Evolutionary conservation across 805 yeast species (phyloP), one percentile per base, ranked within the genome.

Genomic region (Saccharomyces paradoxus): DNA sequence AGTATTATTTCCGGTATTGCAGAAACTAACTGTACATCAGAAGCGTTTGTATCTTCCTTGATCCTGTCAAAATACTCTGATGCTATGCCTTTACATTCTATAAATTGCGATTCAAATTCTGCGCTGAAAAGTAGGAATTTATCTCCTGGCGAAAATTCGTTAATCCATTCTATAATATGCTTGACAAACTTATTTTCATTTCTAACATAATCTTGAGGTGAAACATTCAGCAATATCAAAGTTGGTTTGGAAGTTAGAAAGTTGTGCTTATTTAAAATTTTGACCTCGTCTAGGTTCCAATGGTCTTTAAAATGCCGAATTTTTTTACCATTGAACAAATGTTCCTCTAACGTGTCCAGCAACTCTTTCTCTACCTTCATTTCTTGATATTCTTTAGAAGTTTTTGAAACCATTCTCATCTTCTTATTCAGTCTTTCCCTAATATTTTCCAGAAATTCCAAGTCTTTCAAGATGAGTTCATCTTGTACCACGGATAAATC

Each of bases 241-340:
- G 91, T 82, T n/a, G 97, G 97, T 66, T 90, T 90, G 3, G 96
- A 90, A 0, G 96, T 89, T 50, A 90, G 71, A 51, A 90, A 80
- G 62, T 82, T 84, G 74, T 87, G 81, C 41, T 80, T 76, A 70
- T 87, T 88, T 53, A 89, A 78, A 50, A 84, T 74, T 29, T 79
- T 81, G 47, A 84, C 81, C 62, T 89, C 94, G 28, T 79, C 79
- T 30, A 76, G 73, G 17, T 79, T 74, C 89, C 94, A 87, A 4
- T 67, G 66, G 51, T 79, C 76, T 51, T 83, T 82, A 48, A 85
- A 81, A 77, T 60, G 80, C 73, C 32, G 88, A 86, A 54, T 78
- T 75, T 63, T 88, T 53, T 58, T 62, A 2, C 72, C 72, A 51
- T 64, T 87, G 50, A 86, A 76, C 63, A 84, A 75, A 60, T 78